A percentile compares a stretch with the other conserved stretches of the same genome.
phyloP scores from a whole-genome alignment of 2,329 filamentous ascomycete species.

The Cryphonectria nitschkei region DNA sequence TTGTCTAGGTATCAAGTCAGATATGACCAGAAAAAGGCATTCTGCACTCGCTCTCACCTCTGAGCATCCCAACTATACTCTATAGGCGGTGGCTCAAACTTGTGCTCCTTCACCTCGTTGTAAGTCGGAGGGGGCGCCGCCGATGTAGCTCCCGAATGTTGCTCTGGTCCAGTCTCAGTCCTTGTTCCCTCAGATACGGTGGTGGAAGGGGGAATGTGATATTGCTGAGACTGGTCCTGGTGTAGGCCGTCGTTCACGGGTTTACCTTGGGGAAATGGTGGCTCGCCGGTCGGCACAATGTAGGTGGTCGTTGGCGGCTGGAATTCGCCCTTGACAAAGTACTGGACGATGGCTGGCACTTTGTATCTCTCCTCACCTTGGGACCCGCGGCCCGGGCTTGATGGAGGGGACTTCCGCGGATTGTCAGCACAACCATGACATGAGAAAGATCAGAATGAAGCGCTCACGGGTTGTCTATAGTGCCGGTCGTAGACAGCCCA shows the following conservation, averaged over 20 bases:
- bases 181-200: constrained; percentile 48
- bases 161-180: constrained; percentile 53
- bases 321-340: constrained; percentile 59
- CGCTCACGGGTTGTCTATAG: constrained; percentile 62
- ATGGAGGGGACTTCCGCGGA: constrained; percentile 12
- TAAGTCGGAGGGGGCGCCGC: constrained; percentile 43
- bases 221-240: constrained; percentile 29
- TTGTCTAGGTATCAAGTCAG: constrained; percentile 52
- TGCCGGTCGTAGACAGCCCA: constrained; percentile 94
- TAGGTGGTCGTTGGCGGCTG: constrained; percentile 40
- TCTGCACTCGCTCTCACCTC: constrained; percentile 43
- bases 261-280: constrained; percentile 33
- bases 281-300: constrained; percentile 41
- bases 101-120: constrained; percentile 39
- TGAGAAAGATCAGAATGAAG: background rate
- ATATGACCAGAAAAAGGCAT: constrained; percentile 15
- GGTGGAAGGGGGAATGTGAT: constrained; percentile 34
- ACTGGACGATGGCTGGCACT: constrained; percentile 49
- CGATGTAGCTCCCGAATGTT: constrained; percentile 37
- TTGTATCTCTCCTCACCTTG: constrained; percentile 8
- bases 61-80: constrained; percentile 56
- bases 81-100: constrained; percentile 40
- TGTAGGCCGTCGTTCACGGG: constrained; percentile 32
- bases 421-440: constrained; percentile 13
- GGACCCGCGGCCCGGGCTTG: constrained; percentile 16